These are phyloP conservation scores for Ganoderma leucocontextum DNA, from an alignment of 1,284 basidiomycete genomes.

Conservation along the genomic window DNA sequence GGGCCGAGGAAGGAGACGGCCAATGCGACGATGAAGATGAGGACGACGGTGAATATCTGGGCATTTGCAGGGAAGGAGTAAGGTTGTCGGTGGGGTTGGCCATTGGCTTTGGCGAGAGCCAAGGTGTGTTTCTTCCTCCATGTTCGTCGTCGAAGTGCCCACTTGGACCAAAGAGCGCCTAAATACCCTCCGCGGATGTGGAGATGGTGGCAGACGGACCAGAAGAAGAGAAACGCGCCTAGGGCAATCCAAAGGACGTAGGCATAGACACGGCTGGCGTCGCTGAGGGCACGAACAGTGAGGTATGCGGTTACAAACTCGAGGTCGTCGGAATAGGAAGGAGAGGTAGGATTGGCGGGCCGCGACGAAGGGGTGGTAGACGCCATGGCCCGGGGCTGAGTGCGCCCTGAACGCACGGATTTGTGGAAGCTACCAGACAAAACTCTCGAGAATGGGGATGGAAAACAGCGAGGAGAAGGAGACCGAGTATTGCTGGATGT, in stretches of 20 bases:
- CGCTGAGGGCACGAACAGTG: constrained; percentile 59
- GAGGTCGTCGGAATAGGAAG: constrained; percentile 51
- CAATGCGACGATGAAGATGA: constrained; percentile 54
- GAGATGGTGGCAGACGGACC: constrained; percentile 51
- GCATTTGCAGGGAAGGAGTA: constrained; percentile 68
- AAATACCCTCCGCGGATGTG: constrained; percentile 51
- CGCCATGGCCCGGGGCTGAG: constrained; percentile 14
- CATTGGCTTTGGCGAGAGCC: constrained; percentile 41
- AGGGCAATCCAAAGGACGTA: constrained; percentile 63
- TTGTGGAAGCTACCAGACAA: background rate
- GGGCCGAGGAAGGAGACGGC: constrained; percentile 69
- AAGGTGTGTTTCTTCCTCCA: constrained; percentile 52
- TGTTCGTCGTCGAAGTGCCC: constrained; percentile 62
- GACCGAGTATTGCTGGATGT: background rate
- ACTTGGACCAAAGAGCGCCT: constrained; percentile 61
- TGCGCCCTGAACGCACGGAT: constrained; percentile 16
- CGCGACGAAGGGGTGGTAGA: constrained; percentile 35
- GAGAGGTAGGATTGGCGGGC: constrained; percentile 53
- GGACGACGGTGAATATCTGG: constrained; percentile 56
- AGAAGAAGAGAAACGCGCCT: constrained; percentile 49
- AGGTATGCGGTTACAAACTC: constrained; percentile 67
- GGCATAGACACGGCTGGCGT: constrained; percentile 61
- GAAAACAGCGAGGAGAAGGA: background rate
- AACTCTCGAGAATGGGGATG: background rate
- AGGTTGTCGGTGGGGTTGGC: constrained; percentile 52